These are phyloP conservation scores for Bonia amplexicaulis DNA, from an alignment of 176 grass and related monocot species.

Conservation along the genomic window DNA sequence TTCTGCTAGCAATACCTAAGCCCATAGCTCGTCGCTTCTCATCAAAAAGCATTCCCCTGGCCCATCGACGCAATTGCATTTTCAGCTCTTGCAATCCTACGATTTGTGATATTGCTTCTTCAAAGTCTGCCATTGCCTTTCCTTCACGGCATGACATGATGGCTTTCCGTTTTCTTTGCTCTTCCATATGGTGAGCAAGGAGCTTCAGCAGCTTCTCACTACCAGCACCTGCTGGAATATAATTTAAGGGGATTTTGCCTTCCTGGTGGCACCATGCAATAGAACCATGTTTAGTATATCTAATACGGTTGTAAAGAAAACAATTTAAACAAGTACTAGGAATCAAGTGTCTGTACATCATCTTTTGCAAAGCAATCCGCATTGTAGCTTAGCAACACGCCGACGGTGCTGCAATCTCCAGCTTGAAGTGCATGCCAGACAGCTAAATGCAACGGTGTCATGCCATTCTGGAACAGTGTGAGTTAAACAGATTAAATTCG, in stretches of 20 bases:
- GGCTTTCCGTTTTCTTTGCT: conserved; percentile 76
- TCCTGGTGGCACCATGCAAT: conserved; percentile 50
- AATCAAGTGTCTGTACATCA: conserved; percentile 60
- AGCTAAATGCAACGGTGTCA: conserved; percentile 92
- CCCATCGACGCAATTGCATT: conserved; percentile 85
- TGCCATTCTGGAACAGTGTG: conserved; percentile 78
- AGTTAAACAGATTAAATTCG: conserved; percentile 13
- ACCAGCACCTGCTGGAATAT: conserved; percentile 51
- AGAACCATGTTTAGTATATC: conserved; percentile 22
- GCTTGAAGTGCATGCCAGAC: conserved; percentile 85
- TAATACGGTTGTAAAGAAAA: conserved; percentile 14
- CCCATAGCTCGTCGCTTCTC: conserved; percentile 88
- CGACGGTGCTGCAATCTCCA: conserved; percentile 64
- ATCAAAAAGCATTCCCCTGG: conserved; percentile 95
- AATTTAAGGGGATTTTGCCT: conserved; percentile 72
- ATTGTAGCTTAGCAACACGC: conserved; percentile 62
- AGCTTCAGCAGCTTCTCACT: conserved; percentile 59
- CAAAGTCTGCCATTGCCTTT: conserved; percentile 78
- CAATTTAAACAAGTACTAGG: conserved; percentile 29
- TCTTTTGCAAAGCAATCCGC: conserved; percentile 87
- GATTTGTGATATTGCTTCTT: conserved; percentile 80
- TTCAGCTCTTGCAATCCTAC: conserved; percentile 86
- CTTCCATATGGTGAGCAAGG: conserved; percentile 59
- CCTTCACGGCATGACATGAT: conserved; percentile 58
- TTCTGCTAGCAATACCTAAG: conserved; percentile 77